Conservation (phyloP, 768 basidiomycete genomes). For the Boletus pseudopeckii region DNA sequence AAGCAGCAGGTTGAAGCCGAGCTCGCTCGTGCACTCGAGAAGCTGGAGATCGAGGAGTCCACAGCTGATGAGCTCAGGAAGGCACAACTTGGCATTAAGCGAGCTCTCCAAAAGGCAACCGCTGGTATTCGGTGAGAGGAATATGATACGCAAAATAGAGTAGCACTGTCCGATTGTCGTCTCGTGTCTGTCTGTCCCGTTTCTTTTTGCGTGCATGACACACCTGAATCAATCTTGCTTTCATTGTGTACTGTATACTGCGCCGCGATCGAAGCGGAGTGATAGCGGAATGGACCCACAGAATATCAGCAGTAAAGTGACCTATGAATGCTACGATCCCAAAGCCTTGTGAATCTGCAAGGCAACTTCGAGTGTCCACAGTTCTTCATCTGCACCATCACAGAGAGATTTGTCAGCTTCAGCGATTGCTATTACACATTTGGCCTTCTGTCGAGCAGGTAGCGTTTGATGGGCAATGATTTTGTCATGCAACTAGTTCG, state of each 20-base stretch:
- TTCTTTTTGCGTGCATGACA: constrained; percentile 10
- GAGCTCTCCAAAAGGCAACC: constrained; percentile 96
- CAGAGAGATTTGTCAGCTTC: constrained; percentile 95
- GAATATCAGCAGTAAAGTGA: not conserved
- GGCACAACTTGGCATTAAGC: constrained; percentile 92
- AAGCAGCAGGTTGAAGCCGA: constrained; percentile 94
- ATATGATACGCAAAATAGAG: constrained; percentile 16
- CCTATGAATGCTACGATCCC: constrained; percentile 8
- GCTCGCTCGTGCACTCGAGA: constrained; percentile 97
- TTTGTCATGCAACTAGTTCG: constrained; percentile 79
- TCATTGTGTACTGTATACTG: constrained; percentile 4
- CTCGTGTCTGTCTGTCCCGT: constrained; percentile 14
- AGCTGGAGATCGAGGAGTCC: constrained; percentile 96
- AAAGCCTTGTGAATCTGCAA: constrained; percentile 69
- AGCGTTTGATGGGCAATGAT: constrained; percentile 81
- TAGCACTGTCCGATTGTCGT: constrained; percentile 11
- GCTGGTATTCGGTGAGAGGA: constrained; percentile 73
- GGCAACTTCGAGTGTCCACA: constrained; percentile 91
- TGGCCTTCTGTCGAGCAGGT: constrained; percentile 74
- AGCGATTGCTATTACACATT: constrained; percentile 79
- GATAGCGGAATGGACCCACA: not conserved
- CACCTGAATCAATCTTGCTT: constrained; percentile 13
- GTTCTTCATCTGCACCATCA: constrained; percentile 95
- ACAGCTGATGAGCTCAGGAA: constrained; percentile 93
- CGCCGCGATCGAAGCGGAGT: not conserved